phyloP scores from a whole-genome alignment of 108 stramenopile genomes.

The Nitzschia sp. region DNA sequence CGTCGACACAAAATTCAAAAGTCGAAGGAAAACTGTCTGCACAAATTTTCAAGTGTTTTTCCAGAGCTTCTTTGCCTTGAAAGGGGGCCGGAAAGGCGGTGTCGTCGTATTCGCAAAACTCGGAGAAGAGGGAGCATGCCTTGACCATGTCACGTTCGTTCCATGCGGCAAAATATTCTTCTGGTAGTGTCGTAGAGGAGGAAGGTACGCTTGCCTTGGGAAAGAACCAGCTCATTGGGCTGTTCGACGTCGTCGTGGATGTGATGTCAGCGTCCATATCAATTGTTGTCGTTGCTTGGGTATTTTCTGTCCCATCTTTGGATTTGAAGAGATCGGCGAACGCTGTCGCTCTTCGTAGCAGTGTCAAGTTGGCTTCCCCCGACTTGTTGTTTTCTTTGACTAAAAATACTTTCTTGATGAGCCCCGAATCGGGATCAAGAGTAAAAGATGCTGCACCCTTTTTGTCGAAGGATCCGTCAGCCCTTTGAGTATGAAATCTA shows the following conservation, averaged over 20 bases:
- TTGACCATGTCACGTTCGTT: conserved; percentile 70
- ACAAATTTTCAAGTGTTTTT: conserved; percentile 50
- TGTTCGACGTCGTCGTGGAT: neutral
- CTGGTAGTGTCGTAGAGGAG: conserved; percentile 23
- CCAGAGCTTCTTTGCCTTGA: conserved; percentile 42
- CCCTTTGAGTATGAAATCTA: conserved; percentile 19
- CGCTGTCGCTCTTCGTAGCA: conserved; percentile 22
- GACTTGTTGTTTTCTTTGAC: conserved; percentile 23
- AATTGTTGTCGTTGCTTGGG: neutral
- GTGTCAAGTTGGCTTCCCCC: conserved; percentile 33
- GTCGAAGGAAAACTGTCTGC: conserved; percentile 56
- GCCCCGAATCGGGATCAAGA: conserved; percentile 10
- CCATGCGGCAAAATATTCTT: conserved; percentile 74
- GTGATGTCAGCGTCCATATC: neutral
- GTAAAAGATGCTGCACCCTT: conserved; percentile 27
- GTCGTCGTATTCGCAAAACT: conserved; percentile 70
- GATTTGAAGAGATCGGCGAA: neutral
- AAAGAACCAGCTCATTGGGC: conserved; percentile 1
- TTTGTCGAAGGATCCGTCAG: neutral
- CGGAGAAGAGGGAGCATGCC: conserved; percentile 53
- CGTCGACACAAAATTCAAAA: conserved; percentile 72
- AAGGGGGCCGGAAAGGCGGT: conserved; percentile 54
- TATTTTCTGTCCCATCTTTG: neutral
- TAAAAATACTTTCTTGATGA: conserved; percentile 24
- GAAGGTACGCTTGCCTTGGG: neutral